Conservation (phyloP, 192 early-diverging fungal species). For the Thamnidium elegans region DNA sequence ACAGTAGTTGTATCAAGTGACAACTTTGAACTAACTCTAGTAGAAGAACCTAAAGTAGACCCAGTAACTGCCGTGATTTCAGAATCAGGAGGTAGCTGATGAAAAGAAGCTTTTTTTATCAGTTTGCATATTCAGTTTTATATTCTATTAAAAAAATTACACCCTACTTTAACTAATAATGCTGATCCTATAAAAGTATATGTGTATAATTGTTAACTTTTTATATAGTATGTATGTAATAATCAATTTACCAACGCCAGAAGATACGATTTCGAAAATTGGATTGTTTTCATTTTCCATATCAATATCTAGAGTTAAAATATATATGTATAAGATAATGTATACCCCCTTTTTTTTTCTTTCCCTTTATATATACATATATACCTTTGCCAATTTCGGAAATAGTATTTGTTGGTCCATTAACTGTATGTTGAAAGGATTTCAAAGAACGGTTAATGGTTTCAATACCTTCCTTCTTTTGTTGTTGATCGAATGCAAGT, state of each 20-base stretch:
- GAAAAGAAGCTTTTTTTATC: constrained; percentile 9
- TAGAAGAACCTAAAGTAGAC: constrained; percentile 50
- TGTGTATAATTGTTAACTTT: no score
- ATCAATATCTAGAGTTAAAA: constrained; percentile 35
- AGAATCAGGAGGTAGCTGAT: constrained; percentile 51
- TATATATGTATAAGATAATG: not conserved
- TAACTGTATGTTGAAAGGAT: constrained; percentile 19
- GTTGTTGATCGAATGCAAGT: constrained; percentile 13
- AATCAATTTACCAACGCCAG: constrained; percentile 38
- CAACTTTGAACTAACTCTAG: constrained; percentile 35
- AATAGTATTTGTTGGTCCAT: constrained; percentile 5
- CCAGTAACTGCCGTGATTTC: constrained; percentile 53
- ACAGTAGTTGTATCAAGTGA: constrained; percentile 30
- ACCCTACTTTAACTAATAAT: constrained; percentile 32
- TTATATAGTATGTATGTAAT: no score
- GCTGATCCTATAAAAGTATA: constrained; percentile 24
- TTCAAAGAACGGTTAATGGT: constrained; percentile 27
- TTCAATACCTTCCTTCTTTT: not conserved
- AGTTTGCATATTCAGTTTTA: not conserved
- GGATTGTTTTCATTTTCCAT: constrained; percentile 45
- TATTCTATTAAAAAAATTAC: not conserved
- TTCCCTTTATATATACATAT: no score
- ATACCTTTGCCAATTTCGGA: constrained; percentile 23
- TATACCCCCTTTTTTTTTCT: no score
- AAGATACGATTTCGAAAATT: constrained; percentile 51